These are phyloP conservation scores for Pseudocercospora macadamiae DNA, from an alignment of 2,329 filamentous ascomycete species.

Conservation along the genomic window DNA sequence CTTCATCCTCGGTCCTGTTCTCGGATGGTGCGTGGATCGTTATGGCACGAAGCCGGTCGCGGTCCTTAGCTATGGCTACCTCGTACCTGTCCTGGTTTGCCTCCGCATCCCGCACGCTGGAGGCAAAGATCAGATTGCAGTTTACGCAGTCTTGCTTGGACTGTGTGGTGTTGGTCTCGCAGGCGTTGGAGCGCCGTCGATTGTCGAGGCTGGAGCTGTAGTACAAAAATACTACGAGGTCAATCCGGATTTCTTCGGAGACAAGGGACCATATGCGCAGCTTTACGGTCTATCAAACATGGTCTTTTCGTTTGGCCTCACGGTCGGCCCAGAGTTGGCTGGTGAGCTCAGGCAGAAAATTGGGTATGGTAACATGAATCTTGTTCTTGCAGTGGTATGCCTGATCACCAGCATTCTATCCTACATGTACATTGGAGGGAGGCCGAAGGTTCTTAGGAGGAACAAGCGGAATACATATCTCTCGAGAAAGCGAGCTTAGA, in stretches of 20 bases:
- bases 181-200: conserved; percentile 56
- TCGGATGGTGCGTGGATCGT: conserved; percentile 52
- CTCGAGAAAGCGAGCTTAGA: conserved; percentile 17
- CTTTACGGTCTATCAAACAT: conserved; percentile 68
- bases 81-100: conserved; percentile 47
- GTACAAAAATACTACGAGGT: conserved; percentile 59
- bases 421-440: conserved; percentile 51
- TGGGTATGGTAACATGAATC: conserved; percentile 63
- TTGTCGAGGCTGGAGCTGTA: conserved; percentile 61
- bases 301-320: conserved; percentile 62
- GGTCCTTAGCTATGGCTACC: conserved; percentile 46
- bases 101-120: conserved; percentile 48
- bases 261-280: conserved; percentile 64
- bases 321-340: conserved; percentile 61
- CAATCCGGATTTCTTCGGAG: conserved; percentile 60
- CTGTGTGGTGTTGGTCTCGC: conserved; percentile 58
- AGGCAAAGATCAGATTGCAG: conserved; percentile 45
- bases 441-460: conserved; percentile 37
- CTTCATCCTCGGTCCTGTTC: conserved; percentile 50
- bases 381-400: conserved; percentile 52
- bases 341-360: conserved; percentile 56
- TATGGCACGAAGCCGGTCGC: conserved; percentile 50
- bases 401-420: conserved; percentile 48
- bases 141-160: conserved; percentile 51
- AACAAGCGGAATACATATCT: conserved; percentile 20